Evolutionary conservation across 1,139 yeast genomes (phyloP).

Genomic region (Wickerhamomyces sp.): DNA sequence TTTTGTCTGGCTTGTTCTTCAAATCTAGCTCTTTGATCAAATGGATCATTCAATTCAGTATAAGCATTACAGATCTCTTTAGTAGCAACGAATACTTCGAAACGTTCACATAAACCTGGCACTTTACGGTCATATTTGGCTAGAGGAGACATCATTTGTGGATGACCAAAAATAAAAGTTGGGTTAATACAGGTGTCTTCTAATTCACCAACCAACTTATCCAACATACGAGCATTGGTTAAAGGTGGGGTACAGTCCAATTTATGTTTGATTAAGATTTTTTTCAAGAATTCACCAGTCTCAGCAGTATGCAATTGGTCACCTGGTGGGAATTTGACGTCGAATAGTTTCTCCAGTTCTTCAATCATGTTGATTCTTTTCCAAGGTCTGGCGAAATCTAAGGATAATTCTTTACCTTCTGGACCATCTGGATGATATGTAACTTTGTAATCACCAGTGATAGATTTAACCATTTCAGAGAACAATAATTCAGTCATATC

Average conservation of each 20-base stretch:
- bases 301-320: slow-evolving; percentile 91
- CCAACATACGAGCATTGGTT: slow-evolving; percentile 98
- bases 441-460: slow-evolving; percentile 84
- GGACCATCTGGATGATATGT: slow-evolving; percentile 89
- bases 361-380: slow-evolving; percentile 97
- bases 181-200: slow-evolving; percentile 96
- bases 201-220: slow-evolving; percentile 91
- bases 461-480: slow-evolving; percentile 95
- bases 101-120: slow-evolving; percentile 96
- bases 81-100: slow-evolving; percentile 97
- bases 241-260: slow-evolving; percentile 94
- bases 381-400: slow-evolving; percentile 97
- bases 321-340: slow-evolving; percentile 92
- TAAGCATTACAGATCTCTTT: slow-evolving; percentile 98
- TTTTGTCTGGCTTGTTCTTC: slow-evolving; percentile 99
- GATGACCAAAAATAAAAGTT: slow-evolving; percentile 97
- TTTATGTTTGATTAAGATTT: slow-evolving; percentile 71
- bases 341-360: slow-evolving; percentile 82
- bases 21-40: slow-evolving; percentile 94
- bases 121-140: slow-evolving; percentile 92
- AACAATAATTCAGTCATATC: slow-evolving; percentile 92
- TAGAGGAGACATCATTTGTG: slow-evolving; percentile 99
- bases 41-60: slow-evolving; percentile 98
- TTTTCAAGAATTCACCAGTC: slow-evolving; percentile 86
- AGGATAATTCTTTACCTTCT: slow-evolving; percentile 60